Percentiles rank a stretch among this genome's conserved stretches.
These are phyloP conservation scores for Pythium brachiatum DNA, from an alignment of 352 stramenopile genomes.

Conservation along the genomic window DNA sequence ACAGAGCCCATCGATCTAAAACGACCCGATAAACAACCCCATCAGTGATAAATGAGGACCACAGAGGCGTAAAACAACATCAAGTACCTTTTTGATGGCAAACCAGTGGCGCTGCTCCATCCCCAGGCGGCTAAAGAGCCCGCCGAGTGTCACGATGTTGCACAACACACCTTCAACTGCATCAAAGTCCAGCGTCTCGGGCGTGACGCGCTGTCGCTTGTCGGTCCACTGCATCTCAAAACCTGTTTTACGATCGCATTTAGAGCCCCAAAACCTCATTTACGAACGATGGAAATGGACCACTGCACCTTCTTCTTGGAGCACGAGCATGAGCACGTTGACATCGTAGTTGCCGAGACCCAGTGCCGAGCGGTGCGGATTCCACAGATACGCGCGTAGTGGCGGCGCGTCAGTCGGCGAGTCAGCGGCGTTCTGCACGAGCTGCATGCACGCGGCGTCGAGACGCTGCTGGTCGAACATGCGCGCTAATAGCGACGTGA, in stretches of 20 bases:
- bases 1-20: constrained; percentile 47
- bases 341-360: constrained; percentile 82
- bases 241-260: constrained; percentile 25
- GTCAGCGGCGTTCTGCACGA: constrained; percentile 27
- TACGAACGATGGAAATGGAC: neutral
- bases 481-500: constrained; percentile 29
- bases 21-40: neutral
- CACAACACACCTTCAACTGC: constrained; percentile 53
- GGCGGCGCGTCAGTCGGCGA: constrained; percentile 5
- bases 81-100: constrained; percentile 51
- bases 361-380: constrained; percentile 61
- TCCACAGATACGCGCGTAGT: constrained; percentile 45
- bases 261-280: neutral
- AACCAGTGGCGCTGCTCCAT: constrained; percentile 82
- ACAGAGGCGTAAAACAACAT: neutral
- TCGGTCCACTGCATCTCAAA: constrained; percentile 70
- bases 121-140: constrained; percentile 39
- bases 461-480: constrained; percentile 49
- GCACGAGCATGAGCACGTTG: constrained; percentile 62
- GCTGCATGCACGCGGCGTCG: constrained; percentile 42
- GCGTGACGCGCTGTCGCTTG: constrained; percentile 46
- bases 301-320: constrained; percentile 55
- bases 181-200: constrained; percentile 45
- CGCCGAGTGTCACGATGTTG: constrained; percentile 54
- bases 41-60: neutral